Conservation (phyloP, 768 basidiomycete species). For the Pluteus cervinus region DNA sequence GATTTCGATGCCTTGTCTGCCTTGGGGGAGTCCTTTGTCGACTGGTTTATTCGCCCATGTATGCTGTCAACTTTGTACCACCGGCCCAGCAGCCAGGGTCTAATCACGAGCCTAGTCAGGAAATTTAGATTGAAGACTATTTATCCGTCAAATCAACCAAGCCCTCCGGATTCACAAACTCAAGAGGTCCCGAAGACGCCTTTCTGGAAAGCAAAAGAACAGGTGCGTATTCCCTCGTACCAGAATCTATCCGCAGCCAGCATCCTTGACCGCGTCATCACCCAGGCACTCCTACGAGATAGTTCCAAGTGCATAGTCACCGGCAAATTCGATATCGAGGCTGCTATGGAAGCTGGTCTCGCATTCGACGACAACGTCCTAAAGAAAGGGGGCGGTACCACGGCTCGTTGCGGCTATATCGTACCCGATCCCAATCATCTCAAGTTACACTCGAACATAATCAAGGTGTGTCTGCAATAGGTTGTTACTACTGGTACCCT, state of each 20-base stretch:
- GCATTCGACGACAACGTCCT: neutral
- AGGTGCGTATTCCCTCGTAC: too few species aligned
- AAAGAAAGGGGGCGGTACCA: too few species aligned
- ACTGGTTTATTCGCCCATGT: slow-evolving; percentile 7
- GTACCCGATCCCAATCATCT: slow-evolving; percentile 8
- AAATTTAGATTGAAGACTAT: slow-evolving; percentile 2
- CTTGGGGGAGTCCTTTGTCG: slow-evolving; percentile 2
- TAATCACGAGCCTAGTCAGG: too few species aligned
- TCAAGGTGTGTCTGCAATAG: neutral
- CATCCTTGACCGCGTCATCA: neutral
- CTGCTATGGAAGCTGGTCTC: neutral
- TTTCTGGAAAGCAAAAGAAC: slow-evolving; percentile 2
- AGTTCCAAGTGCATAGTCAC: slow-evolving; percentile 8
- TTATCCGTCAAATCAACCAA: too few species aligned
- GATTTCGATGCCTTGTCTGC: neutral
- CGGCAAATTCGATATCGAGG: slow-evolving; percentile 6
- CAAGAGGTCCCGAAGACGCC: slow-evolving; percentile 3
- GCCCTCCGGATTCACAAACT: neutral
- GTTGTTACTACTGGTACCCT: too few species aligned
- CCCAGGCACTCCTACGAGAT: slow-evolving; percentile 9
- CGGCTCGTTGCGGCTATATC: slow-evolving; percentile 8
- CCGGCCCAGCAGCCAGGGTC: too few species aligned
- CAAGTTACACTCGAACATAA: slow-evolving; percentile 1
- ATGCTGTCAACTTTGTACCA: too few species aligned
- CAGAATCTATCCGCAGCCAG: too few species aligned